These are phyloP conservation scores for Coemansia sp. DNA, from an alignment of 192 early-diverging fungal species.

Conservation along the genomic window DNA sequence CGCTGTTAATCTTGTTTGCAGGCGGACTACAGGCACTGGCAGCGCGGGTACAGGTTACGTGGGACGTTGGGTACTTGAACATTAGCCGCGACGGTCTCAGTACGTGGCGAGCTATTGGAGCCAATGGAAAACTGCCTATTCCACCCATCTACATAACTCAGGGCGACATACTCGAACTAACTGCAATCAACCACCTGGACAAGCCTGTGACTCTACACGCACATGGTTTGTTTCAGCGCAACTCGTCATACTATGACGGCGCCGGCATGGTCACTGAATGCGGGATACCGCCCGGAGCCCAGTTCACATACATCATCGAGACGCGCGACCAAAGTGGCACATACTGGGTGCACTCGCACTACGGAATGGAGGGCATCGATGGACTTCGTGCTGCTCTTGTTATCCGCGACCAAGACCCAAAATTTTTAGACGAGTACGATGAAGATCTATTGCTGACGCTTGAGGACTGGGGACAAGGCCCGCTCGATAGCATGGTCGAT, in stretches of 20 bases:
- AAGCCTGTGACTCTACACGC: conserved; percentile 65
- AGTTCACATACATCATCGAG: conserved; percentile 65
- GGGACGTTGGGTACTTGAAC: conserved; percentile 64
- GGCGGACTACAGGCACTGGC: neutral
- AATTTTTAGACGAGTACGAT: conserved; percentile 52
- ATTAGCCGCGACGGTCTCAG: conserved; percentile 64
- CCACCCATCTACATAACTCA: conserved; percentile 20
- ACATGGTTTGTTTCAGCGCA: conserved; percentile 78
- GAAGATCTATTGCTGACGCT: conserved; percentile 60
- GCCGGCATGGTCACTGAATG: conserved; percentile 69
- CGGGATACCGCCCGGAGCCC: conserved; percentile 63
- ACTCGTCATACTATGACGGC: conserved; percentile 67
- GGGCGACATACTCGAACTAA: conserved; percentile 33
- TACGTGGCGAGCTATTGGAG: conserved; percentile 62
- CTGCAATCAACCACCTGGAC: conserved; percentile 56
- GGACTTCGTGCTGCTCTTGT: conserved; percentile 70
- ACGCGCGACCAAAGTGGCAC: conserved; percentile 67
- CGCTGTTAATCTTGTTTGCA: neutral
- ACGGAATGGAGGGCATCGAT: conserved; percentile 72
- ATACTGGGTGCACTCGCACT: conserved; percentile 81
- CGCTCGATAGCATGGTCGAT: conserved; percentile 3
- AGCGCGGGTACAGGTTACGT: conserved; percentile 46
- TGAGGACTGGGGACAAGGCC: conserved; percentile 60
- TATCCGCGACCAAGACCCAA: conserved; percentile 48
- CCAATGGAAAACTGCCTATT: conserved; percentile 62